Evolutionary conservation across 495 filamentous ascomycete species (phyloP), one percentile per base, ranked within the genome.

Genomic region (Daldinia grandis): DNA sequence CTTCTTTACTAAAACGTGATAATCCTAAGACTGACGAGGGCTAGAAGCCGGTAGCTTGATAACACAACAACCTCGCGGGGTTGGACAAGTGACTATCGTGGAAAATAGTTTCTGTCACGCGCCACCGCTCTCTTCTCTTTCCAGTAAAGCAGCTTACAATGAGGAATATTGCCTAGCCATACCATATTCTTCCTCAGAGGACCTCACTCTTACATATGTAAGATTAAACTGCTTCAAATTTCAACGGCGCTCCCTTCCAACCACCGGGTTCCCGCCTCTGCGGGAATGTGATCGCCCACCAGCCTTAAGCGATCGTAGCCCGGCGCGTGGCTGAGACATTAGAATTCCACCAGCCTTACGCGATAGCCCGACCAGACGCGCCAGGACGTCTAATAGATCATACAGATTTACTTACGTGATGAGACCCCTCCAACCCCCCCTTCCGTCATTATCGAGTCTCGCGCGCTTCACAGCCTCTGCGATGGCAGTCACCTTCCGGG

Each of bases 191-290:
- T 35, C 50, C 24, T 15, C 28, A 17, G 24, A 54, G 64, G 50
- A 33, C 33, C 17, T 47, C 17, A 8, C 9, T 21, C 24, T 19
- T 47, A 47, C 19, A n/a, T n/a, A 21, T 21, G 31, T 30, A 19
- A 61, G 61, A 72, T 68, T 72, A 68, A 68, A 72, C 55, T 72
- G 69, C 69, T 61, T 72, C 69, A 72, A 72, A 72, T 72, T 38
- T 64, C 61, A 61, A 4, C 7, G 14, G 19, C 14, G 3, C 49
- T 60, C 69, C 65, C 65, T 68, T 68, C 54, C 38, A 57, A 42
- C 37, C 25, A 5, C 37, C 10, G 27, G 12, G 19, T 47, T 62
- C 47, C 21, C 49, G 44, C 31, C 62, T 57, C 38, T 57, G n/a
- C 27, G 38, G 66, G 71, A 69, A 73, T 73, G 62, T 42, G 66